Base-by-base conservation (phyloP, 2,329 filamentous ascomycete species). In the Simplicillium sp. region DNA sequence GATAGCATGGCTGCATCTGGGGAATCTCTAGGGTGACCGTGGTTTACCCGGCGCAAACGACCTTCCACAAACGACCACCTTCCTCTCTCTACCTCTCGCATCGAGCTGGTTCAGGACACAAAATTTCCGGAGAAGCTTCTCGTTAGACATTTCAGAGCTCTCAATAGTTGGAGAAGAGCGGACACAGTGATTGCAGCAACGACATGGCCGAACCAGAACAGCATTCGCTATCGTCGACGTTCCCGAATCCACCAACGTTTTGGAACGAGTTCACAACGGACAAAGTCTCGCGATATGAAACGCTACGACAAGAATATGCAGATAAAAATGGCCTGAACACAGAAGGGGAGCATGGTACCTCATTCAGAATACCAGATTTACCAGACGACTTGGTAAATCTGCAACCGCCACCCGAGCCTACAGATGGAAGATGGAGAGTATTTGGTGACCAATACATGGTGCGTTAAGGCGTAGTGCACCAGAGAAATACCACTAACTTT, bases 191-290 rank as follows among this genome's bases (percentile, higher is more conserved):
- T 25, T 25, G 20, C 20, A 25, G 20, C 20, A 9, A 25, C 46
- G 48, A 40, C 34, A 87, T 86, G 82, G 77, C 76, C 43, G 79
- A 66, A 39, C 67, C 70, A 44, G 65, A 62, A 43, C 55, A 63
- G 9, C 59, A 61, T 29, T 65, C 68, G 36, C 61, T 73, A 51
- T 71, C 79, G 18, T 78, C 83, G 17, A 78, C 82, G 33, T 95
- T 88, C 58, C 90, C 92, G 17, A 78, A 84, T 39, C 92, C 92
- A 18, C 92, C 92, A 18, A 81, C 83, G 1, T 94, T 96, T 65
- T 97, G 86, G 80, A 82, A 83, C 50, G 74, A 85, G 58, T 97
- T 97, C 63, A 95, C 87, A 0, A 60, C 78, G 3, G 77, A 83
- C 20, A 94, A 90, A 55, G 54, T 86, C 39, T 64, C 75, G 12